Conservation (phyloP, 2,329 filamentous ascomycete genomes). For the Biscogniauxia mediterranea region DNA sequence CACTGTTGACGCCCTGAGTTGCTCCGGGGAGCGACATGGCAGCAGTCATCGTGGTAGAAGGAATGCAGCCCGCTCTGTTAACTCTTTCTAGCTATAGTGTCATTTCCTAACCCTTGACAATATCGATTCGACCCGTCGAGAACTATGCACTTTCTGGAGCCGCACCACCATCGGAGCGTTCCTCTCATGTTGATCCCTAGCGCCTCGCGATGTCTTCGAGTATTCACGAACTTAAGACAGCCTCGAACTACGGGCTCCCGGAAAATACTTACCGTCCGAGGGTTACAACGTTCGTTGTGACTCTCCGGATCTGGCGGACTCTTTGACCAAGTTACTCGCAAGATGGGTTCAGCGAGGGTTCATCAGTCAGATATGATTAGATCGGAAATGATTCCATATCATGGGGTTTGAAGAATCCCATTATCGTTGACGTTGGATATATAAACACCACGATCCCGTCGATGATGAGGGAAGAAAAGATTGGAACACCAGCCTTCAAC, state of each 20-base stretch:
- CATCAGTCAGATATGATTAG: neutral
- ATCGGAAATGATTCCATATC: neutral
- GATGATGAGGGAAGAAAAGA: neutral
- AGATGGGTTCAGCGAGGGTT: neutral
- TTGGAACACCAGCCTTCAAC: neutral
- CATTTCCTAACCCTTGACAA: conserved; percentile 17
- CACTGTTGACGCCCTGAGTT: conserved; percentile 6
- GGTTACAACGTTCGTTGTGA: neutral
- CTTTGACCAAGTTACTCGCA: neutral
- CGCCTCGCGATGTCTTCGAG: neutral
- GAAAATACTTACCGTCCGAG: neutral
- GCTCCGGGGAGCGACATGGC: conserved; percentile 3
- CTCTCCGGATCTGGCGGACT: neutral
- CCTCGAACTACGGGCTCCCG: neutral
- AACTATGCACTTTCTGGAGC: conserved; percentile 10
- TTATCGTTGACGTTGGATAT: conserved; percentile 5
- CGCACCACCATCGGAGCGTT: conserved; percentile 8
- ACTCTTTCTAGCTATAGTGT: conserved; percentile 11
- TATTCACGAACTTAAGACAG: neutral
- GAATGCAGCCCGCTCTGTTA: conserved; percentile 5
- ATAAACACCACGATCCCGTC: conserved; percentile 9
- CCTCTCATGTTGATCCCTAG: neutral
- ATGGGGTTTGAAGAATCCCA: neutral
- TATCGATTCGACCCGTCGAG: conserved; percentile 17
- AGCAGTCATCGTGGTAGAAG: neutral